A percentile compares a stretch with the other conserved stretches of the same genome.
These are phyloP conservation scores for Tulasnella calospora DNA, from an alignment of 768 basidiomycete species.

Conservation along the genomic window DNA sequence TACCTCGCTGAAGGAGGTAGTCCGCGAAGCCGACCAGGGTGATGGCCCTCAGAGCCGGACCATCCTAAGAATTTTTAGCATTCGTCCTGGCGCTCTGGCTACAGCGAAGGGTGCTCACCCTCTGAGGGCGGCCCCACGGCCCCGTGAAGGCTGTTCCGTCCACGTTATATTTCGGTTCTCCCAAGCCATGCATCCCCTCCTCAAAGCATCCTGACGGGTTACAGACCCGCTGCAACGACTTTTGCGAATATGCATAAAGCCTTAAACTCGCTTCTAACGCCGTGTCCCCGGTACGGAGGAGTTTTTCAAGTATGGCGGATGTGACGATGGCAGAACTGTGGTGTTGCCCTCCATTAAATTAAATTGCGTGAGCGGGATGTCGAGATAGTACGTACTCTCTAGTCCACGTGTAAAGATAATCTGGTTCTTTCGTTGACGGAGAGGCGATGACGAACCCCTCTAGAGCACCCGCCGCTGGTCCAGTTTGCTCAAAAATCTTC, in stretches of 20 bases:
- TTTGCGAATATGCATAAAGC: conserved; percentile 33
- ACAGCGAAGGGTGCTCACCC: conserved; percentile 27
- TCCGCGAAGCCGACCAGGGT: conserved; percentile 36
- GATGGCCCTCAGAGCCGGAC: conserved; percentile 36
- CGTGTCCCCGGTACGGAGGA: conserved; percentile 31
- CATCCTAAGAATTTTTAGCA: conserved; percentile 32
- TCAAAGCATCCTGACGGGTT: conserved; percentile 35
- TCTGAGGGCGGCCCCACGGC: conserved; percentile 38
- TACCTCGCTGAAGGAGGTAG: conserved; percentile 34
- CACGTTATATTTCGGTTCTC: conserved; percentile 37
- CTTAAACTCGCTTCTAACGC: conserved; percentile 32
- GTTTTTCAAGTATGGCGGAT: conserved; percentile 36
- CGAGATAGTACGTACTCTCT: conserved; percentile 29
- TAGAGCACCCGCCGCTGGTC: conserved; percentile 34
- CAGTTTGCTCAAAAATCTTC: conserved; percentile 34
- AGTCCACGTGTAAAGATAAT: conserved; percentile 34
- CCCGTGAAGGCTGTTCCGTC: conserved; percentile 34
- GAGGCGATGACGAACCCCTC: conserved; percentile 37
- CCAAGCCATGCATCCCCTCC: conserved; percentile 33
- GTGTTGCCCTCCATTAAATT: not conserved
- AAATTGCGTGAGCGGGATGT: not conserved
- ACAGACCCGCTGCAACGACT: conserved; percentile 31
- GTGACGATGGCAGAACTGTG: conserved; percentile 11
- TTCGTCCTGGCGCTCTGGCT: not conserved
- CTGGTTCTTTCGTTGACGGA: conserved; percentile 34